Evolutionary conservation across 768 basidiomycete genomes (phyloP), one percentile per base, ranked within the genome.

Genomic region (Nevesoporus exiguus): DNA sequence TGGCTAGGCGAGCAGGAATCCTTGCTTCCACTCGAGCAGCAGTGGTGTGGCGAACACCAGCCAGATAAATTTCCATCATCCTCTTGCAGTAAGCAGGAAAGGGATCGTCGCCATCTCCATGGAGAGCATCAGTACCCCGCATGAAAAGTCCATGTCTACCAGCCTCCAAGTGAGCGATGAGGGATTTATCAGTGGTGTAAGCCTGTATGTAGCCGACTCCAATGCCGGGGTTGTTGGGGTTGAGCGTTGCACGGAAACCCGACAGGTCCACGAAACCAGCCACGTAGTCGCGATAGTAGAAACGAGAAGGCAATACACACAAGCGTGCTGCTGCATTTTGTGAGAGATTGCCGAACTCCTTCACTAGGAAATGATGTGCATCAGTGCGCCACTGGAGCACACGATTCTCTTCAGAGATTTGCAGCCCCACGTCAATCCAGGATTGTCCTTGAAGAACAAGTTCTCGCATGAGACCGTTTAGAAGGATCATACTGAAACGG

Each of bases 381-480:
- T 54, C 42, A 3, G 53, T 54, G 47, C 47, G 34, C 53, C 47
- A 54, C 21, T 49, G 53, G 14, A 54, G 42, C 15, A 54, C 53
- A 14, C 31, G 53, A 13, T 54, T 54, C 25, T 29, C 53, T 9
- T 29, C 21, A 4, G 52, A 54, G 6, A 54, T 31, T 21, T 54
- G 53, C 21, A 54, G 17, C 27, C 53, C 53, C 3, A 54, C 42
- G 14, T 54, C 53, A 19, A 54, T 34, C 53, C 53, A 54, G 9
- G 27, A 54, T 7, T 54, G 53, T 1, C 53, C 53, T n/a, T 22
- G 7, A 43, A 34, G n/a, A 7, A 54, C 14, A 14, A 54, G 31
- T 6, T 19, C 0, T 15, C 7, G 31, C 6, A 36, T 48, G 1
- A 54, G 33, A n/a, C 33, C 40, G 1, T 36, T 8, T 25, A 48